Base-by-base conservation (phyloP, 1,284 basidiomycete genomes). In the Puccinia novopanici region DNA sequence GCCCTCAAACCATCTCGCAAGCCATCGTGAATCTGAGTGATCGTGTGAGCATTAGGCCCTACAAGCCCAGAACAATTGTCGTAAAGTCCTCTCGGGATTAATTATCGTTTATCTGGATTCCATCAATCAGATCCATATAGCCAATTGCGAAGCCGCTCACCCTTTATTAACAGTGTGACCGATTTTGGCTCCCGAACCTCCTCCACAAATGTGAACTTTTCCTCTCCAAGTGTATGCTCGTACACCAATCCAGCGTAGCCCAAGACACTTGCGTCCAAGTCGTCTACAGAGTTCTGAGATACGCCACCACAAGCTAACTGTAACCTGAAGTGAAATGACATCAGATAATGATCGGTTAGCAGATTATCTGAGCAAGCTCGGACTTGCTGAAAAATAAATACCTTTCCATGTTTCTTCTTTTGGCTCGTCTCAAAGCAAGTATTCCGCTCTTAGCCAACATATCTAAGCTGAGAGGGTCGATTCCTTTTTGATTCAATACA, bases 201-300 rank as follows among this genome's bases (percentile, higher is more conserved):
- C 87, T 99, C 97, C 70, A 99, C 89, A 86, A 99, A 99, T 0
- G 97, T 99, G 87, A 90, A 99, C 86, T 99, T 99, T 86, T 99
- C 97, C 87, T 99, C 97, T 83, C 97, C 96, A 37, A 99, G 90
- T 12, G 96, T 98, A 87, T 99, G 95, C 87, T 99, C 97, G 87
- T 99, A 99, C 40, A 99, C 95, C 77, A 99, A 90, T 6, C 97
- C 97, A 55, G 97, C 97, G 91, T 93, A 98, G 57, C 97, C 97
- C 59, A 99, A 90, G 55, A 95, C 89, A 78, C 93, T 92, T 12
- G 95, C 94, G 17, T 90, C 91, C 61, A 99, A 89, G 86, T 99
- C 97, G 84, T 99, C 97, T 22, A 98, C 94, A 81, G 95, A 98
- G 88, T 99, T 99, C 86, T 98, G 95, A 0, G 97, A 95, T 82